These are phyloP conservation scores for Penicillium tannophilum DNA, from an alignment of 495 filamentous ascomycete species.

Conservation along the genomic window DNA sequence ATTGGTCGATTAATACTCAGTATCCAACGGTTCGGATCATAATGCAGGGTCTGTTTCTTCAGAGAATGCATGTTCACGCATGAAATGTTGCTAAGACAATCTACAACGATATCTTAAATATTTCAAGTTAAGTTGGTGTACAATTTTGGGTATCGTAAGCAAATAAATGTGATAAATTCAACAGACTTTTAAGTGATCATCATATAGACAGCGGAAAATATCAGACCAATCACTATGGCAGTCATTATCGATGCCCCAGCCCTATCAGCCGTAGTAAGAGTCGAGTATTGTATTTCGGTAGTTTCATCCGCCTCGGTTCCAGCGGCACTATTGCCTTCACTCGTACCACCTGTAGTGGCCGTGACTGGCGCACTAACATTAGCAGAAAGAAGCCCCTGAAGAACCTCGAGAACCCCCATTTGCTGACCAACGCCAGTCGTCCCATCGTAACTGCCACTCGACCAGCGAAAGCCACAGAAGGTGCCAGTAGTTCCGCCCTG, in stretches of 20 bases:
- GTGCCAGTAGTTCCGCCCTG: slow-evolving; percentile 28
- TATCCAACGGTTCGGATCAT: background rate
- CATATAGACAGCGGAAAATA: slow-evolving; percentile 15
- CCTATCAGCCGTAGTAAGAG: slow-evolving; percentile 11
- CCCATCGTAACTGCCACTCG: slow-evolving; percentile 37
- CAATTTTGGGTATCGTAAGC: background rate
- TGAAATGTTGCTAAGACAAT: background rate
- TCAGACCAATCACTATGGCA: slow-evolving; percentile 5
- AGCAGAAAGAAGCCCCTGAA: slow-evolving; percentile 42
- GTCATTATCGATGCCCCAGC: slow-evolving; percentile 15
- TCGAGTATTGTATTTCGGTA: background rate
- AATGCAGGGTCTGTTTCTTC: background rate
- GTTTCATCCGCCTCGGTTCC: slow-evolving; percentile 14
- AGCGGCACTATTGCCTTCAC: slow-evolving; percentile 19
- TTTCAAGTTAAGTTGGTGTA: background rate
- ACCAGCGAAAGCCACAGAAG: slow-evolving; percentile 27
- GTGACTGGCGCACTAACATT: slow-evolving; percentile 10
- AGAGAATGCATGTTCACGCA: too few relatives aligned
- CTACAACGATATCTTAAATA: background rate
- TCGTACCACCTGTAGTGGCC: slow-evolving; percentile 17
- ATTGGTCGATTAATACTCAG: background rate
- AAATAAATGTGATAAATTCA: background rate
- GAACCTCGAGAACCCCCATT: slow-evolving; percentile 69
- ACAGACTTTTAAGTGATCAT: slow-evolving; percentile 11
- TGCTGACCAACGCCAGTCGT: slow-evolving; percentile 59